phyloP scores from a whole-genome alignment of 768 basidiomycete genomes.

The Xerocomellus amylosporus region DNA sequence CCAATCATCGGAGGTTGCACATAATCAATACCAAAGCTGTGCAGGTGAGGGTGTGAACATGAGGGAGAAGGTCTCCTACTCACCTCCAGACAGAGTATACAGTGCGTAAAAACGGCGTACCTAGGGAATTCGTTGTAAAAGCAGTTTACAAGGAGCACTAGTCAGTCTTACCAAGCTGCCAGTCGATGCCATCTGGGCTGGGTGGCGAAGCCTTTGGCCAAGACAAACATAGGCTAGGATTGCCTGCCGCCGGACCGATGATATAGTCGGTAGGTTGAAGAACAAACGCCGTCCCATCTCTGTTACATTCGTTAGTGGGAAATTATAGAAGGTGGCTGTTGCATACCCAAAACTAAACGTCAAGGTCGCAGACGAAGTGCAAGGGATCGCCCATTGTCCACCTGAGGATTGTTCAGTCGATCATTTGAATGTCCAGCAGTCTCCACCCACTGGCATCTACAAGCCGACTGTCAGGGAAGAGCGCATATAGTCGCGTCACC shows the following conservation, averaged over 20 bases:
- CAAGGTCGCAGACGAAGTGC: slow-evolving; percentile 55
- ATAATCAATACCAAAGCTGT: slow-evolving; percentile 68
- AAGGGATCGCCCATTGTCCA: slow-evolving; percentile 79
- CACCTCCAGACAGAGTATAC: slow-evolving; percentile 81
- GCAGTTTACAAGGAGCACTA: not conserved
- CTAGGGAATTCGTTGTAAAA: slow-evolving; percentile 30
- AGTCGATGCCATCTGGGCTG: slow-evolving; percentile 72
- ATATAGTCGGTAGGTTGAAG: slow-evolving; percentile 75
- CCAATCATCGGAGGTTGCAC: slow-evolving; percentile 78
- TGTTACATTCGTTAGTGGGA: slow-evolving; percentile 7
- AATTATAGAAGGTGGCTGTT: not conserved
- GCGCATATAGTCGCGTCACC: slow-evolving; percentile 65
- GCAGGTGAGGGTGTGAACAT: slow-evolving; percentile 1
- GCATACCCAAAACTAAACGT: slow-evolving; percentile 69
- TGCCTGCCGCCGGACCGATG: slow-evolving; percentile 63
- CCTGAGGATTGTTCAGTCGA: slow-evolving; percentile 25
- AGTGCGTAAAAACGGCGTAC: slow-evolving; percentile 65
- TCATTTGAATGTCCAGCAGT: not conserved
- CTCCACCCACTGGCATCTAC: slow-evolving; percentile 53
- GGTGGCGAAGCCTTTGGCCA: slow-evolving; percentile 72
- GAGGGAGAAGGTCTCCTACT: not conserved
- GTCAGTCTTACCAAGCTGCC: slow-evolving; percentile 64
- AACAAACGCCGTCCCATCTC: slow-evolving; percentile 43
- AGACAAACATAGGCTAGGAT: slow-evolving; percentile 65
- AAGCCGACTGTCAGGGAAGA: slow-evolving; percentile 62